Percentiles rank a stretch among this genome's conserved stretches.
phyloP scores from a whole-genome alignment of 495 filamentous ascomycete species.

The Xylaria scruposa region DNA sequence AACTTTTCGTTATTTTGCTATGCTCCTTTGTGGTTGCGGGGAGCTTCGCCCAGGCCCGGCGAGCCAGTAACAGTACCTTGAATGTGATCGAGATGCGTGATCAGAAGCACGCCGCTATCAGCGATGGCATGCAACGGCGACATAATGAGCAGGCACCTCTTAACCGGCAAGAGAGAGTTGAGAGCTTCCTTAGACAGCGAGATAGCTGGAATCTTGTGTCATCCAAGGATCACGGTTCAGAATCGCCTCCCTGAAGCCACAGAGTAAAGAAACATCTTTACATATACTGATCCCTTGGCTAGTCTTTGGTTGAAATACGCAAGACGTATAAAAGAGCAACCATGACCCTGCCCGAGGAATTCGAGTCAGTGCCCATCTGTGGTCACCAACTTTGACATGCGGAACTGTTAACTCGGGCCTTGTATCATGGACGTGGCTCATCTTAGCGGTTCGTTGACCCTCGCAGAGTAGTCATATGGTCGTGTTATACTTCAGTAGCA shows the following conservation, averaged over 20 bases:
- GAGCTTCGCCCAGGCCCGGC: conserved; percentile 68
- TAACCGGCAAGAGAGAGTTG: conserved; percentile 67
- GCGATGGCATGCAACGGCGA: conserved; percentile 64
- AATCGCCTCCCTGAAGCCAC: conserved; percentile 24
- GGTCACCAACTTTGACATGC: neutral
- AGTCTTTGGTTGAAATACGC: neutral
- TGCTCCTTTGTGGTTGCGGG: conserved; percentile 70
- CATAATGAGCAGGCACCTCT: conserved; percentile 57
- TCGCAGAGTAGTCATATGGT: neutral
- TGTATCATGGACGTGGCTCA: neutral
- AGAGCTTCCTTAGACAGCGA: conserved; percentile 73
- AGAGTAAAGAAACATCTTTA: neutral
- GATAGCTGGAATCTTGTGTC: conserved; percentile 49
- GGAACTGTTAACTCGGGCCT: too few relatives aligned
- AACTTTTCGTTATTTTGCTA: conserved; percentile 73
- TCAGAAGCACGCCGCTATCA: conserved; percentile 66
- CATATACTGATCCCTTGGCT: neutral
- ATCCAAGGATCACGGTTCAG: neutral
- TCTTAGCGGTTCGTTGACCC: neutral
- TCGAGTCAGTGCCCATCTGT: neutral
- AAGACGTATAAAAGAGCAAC: neutral
- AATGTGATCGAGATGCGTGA: conserved; percentile 67
- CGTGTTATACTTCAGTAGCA: neutral
- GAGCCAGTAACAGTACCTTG: conserved; percentile 63
- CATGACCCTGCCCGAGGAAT: neutral